A percentile compares a stretch with the other conserved stretches of the same genome.
Evolutionary conservation across 768 basidiomycete genomes (phyloP).

Genomic region (Tephrocybe rancida): DNA sequence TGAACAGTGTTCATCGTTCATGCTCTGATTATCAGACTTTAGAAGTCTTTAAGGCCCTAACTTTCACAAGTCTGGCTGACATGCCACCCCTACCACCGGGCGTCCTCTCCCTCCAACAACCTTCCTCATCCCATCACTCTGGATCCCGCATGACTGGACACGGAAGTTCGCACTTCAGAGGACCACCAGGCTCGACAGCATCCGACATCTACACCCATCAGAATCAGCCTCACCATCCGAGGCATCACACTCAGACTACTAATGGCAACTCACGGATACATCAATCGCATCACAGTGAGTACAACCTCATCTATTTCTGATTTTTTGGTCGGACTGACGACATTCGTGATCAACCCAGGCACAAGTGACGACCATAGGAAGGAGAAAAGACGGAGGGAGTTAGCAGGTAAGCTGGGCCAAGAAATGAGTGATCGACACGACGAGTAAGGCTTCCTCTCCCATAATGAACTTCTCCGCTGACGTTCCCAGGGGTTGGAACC

Average conservation of each 20-base stretch:
- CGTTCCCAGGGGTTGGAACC: conserved; percentile 52
- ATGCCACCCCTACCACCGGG: conserved; percentile 61
- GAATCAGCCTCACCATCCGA: background rate
- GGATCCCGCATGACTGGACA: background rate
- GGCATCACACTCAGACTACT: conserved; percentile 31
- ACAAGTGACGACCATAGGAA: conserved; percentile 47
- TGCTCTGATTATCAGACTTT: too few species aligned
- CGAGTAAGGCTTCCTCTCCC: conserved; percentile 48
- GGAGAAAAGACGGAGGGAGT: conserved; percentile 69
- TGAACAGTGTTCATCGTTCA: too few species aligned
- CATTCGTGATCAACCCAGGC: background rate
- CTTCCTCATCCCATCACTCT: conserved; percentile 26
- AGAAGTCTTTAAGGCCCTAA: too few species aligned
- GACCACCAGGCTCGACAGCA: conserved; percentile 1
- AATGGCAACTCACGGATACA: conserved; percentile 37
- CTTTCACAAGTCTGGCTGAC: background rate
- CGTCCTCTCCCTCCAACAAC: conserved; percentile 63
- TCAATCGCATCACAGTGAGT: conserved; percentile 8
- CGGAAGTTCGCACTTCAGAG: conserved; percentile 8
- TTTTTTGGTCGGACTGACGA: background rate
- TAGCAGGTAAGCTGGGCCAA: conserved; percentile 66
- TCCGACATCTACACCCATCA: conserved; percentile 11
- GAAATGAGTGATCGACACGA: conserved; percentile 75
- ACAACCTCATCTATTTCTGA: background rate
- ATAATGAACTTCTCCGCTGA: background rate